phyloP scores from a whole-genome alignment of 2,329 filamentous ascomycete species.

The Mollisiaceae sp. region DNA sequence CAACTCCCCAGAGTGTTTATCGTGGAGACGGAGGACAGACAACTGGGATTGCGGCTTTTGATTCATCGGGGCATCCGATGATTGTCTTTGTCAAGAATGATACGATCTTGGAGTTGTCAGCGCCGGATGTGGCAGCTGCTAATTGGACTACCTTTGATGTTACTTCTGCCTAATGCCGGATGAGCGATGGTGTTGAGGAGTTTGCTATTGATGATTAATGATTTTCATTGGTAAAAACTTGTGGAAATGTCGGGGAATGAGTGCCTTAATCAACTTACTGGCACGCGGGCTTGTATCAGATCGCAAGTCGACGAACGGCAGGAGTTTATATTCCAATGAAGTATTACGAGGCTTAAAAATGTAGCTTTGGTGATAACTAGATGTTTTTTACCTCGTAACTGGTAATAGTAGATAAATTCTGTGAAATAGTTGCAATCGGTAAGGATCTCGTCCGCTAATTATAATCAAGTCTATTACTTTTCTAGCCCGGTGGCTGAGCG shows the following conservation, averaged over 20 bases:
- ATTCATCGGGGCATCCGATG: conserved; percentile 11
- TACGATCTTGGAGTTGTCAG: conserved; percentile 16
- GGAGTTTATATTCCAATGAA: too few relatives aligned
- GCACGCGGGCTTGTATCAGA: too few relatives aligned
- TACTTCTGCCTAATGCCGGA: conserved; percentile 2
- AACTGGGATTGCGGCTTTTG: conserved; percentile 18
- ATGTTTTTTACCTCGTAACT: too few relatives aligned
- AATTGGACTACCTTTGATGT: conserved; percentile 20
- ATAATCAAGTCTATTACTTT: too few relatives aligned
- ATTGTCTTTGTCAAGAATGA: conserved; percentile 16
- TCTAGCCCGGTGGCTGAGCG: neutral
- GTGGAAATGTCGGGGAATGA: too few relatives aligned
- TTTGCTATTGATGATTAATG: neutral
- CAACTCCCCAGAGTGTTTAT: neutral
- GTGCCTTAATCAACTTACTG: too few relatives aligned
- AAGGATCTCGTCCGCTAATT: too few relatives aligned
- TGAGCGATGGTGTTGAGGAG: neutral
- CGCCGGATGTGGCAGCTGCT: conserved; percentile 2
- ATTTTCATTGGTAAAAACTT: neutral
- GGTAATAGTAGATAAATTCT: too few relatives aligned
- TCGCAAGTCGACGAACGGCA: too few relatives aligned
- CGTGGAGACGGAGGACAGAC: conserved; percentile 19
- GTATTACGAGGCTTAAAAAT: too few relatives aligned
- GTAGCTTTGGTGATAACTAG: too few relatives aligned
- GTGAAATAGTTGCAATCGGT: too few relatives aligned